A percentile compares a stretch with the other conserved stretches of the same genome.
Conservation (phyloP, 805 yeast species). For the Kuraishia cidri region DNA sequence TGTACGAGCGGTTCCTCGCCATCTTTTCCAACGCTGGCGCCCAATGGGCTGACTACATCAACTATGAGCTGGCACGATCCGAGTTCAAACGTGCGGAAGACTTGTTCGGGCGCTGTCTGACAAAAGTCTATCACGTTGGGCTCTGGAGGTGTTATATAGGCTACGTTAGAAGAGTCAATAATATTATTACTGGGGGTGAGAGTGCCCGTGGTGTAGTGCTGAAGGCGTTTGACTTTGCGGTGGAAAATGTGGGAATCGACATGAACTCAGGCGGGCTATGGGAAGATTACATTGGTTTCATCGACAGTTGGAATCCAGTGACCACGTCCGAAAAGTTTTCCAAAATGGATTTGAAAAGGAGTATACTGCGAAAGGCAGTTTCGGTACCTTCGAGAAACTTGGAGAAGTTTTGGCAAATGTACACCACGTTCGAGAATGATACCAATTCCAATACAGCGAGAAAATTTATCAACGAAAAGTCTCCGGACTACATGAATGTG, state of each 20-base stretch:
- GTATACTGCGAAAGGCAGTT: constrained; percentile 59
- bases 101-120: constrained; percentile 56
- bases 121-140: constrained; percentile 51
- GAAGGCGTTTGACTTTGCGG: constrained; percentile 79
- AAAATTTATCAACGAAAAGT: constrained; percentile 73
- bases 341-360: constrained; percentile 67
- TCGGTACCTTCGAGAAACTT: constrained; percentile 69
- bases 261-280: constrained; percentile 63
- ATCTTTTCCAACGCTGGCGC: constrained; percentile 62
- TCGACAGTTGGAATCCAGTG: constrained; percentile 70
- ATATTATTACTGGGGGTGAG: constrained; percentile 74
- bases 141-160: constrained; percentile 73
- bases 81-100: constrained; percentile 61
- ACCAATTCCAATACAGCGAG: constrained; percentile 71
- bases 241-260: constrained; percentile 73
- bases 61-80: constrained; percentile 52
- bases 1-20: constrained; percentile 50
- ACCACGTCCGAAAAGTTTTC: constrained; percentile 82
- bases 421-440: constrained; percentile 78
- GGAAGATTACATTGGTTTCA: constrained; percentile 75
- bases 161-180: constrained; percentile 65
- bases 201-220: constrained; percentile 64
- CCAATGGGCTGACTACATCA: constrained; percentile 71
- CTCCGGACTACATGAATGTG: constrained; percentile 82
- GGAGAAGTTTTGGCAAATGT: constrained; percentile 73